Percentiles rank a stretch among this genome's conserved stretches.
These are phyloP conservation scores for Dillenia suffruticosa DNA, from an alignment of 164 flowering plant genomes.

Conservation along the genomic window DNA sequence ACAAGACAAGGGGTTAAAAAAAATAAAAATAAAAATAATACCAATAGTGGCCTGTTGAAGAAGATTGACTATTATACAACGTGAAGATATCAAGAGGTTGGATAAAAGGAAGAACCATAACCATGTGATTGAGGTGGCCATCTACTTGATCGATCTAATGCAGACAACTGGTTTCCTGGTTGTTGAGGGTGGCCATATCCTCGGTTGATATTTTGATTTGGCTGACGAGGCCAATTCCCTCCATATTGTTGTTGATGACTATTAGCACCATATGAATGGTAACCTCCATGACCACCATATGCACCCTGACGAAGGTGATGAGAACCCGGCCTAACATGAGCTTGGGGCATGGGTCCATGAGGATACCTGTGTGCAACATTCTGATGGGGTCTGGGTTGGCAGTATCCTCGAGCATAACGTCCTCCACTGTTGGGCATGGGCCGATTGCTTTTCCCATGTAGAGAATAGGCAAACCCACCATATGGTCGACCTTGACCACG, in stretches of 20 bases:
- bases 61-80: slow-evolving; percentile 14
- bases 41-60: neutral
- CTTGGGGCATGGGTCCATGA: slow-evolving; percentile 14
- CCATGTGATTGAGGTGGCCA: slow-evolving; percentile 31
- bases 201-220: slow-evolving; percentile 19
- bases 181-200: slow-evolving; percentile 30
- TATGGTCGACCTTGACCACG: slow-evolving; percentile 23
- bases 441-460: slow-evolving; percentile 18
- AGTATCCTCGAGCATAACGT: slow-evolving; percentile 7
- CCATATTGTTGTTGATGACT: slow-evolving; percentile 17
- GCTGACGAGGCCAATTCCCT: slow-evolving; percentile 17
- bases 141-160: slow-evolving; percentile 28
- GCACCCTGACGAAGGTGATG: slow-evolving; percentile 15
- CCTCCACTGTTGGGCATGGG: slow-evolving; percentile 8
- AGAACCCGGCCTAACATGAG: slow-evolving; percentile 5
- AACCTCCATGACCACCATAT: slow-evolving; percentile 18
- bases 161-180: slow-evolving; percentile 31
- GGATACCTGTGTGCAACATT: slow-evolving; percentile 19
- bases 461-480: slow-evolving; percentile 18
- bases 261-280: slow-evolving; percentile 22
- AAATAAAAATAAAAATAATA: neutral
- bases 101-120: neutral
- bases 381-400: slow-evolving; percentile 18
- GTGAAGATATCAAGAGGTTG: neutral
- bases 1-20: neutral